Evolutionary conservation across 441 rosid species (phyloP), one percentile per base, ranked within the genome.

Genomic region (Brassica balearica): DNA sequence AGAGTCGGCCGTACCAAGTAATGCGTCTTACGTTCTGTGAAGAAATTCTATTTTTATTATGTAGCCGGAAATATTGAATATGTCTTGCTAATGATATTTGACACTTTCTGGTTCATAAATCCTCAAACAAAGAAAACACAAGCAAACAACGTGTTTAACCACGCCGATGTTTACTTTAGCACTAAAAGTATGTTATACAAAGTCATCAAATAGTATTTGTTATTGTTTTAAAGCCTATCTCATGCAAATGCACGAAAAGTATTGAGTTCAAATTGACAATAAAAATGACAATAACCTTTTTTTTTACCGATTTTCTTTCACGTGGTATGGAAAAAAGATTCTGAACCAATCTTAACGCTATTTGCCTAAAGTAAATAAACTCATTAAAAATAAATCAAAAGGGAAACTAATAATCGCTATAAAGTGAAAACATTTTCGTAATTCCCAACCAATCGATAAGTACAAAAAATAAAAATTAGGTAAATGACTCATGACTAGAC

Each of bases 31-130:
- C 73, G 77, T 78, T 78, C 41, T 34, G 2, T 60, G 36, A 5
- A 66, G 59, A 72, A 46, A 36, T 12, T 5, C 4, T 8, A 1
- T 12, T 5, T 8, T 62, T 10, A 46, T 10, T 67, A 20, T 20
- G 29, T 68, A 78, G 82, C 70, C 81, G 77, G 68, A 68, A 78
- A 4, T 34, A 53, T 73, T 78, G 82, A 78, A 67, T 48, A 19
- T 67, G 10, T 66, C 23, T 66, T 59, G 55, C 29, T 14, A 70
- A 61, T 69, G 63, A 17, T 60, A 8, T 68, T 38, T 15, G 8
- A 48, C 22, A 63, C 55, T 36, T 41, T 58, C 41, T 56, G 4
- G n/a, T 41, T 25, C 15, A 56, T 17, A 23, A 34, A 69, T 62
- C 58, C 46, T 7, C 23, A 63, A 22, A 55, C 66, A 41, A 65